Percentiles rank a stretch among this genome's conserved stretches.
phyloP scores from a whole-genome alignment of 371 early-diverging fungal species.

The Homolaphlyctis polyrhiza region DNA sequence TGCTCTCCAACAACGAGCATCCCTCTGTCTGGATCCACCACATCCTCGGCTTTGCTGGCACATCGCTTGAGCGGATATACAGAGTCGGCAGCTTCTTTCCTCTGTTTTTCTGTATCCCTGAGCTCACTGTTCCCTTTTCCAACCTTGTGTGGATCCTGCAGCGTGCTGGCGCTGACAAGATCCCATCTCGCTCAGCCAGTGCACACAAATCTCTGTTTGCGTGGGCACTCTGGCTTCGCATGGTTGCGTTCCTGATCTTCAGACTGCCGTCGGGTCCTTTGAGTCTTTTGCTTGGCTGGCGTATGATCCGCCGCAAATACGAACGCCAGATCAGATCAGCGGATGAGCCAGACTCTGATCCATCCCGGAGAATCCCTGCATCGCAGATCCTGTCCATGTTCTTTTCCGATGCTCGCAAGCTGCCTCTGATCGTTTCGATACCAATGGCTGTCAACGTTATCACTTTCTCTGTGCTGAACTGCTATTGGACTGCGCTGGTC shows the following conservation, averaged over 20 bases:
- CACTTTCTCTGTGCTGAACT: slow-evolving; percentile 21
- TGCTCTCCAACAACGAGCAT: slow-evolving; percentile 20
- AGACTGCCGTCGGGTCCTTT: slow-evolving; percentile 13
- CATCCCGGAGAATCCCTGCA: background rate
- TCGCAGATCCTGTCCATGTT: background rate
- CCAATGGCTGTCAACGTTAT: slow-evolving; percentile 15
- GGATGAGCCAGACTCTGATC: no score
- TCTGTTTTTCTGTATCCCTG: slow-evolving; percentile 13
- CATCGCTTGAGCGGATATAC: slow-evolving; percentile 13
- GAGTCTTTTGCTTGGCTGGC: slow-evolving; percentile 4
- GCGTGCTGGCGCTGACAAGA: slow-evolving; percentile 4
- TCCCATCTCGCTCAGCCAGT: no score
- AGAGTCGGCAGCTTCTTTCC: slow-evolving; percentile 12
- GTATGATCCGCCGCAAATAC: background rate
- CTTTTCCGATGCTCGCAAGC: background rate
- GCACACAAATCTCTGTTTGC: background rate
- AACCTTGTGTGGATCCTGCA: slow-evolving; percentile 26
- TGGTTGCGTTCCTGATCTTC: slow-evolving; percentile 17
- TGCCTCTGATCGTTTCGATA: slow-evolving; percentile 17
- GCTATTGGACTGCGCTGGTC: slow-evolving; percentile 25
- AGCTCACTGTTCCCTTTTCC: slow-evolving; percentile 25
- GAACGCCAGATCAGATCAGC: background rate
- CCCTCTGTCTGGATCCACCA: slow-evolving; percentile 32
- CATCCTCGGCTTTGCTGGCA: slow-evolving; percentile 22
- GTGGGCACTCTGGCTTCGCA: slow-evolving; percentile 11